A percentile compares a stretch with the other conserved stretches of the same genome.
phyloP scores from a whole-genome alignment of 225 moss, liverwort and hornwort species.

The Bryoerythrophyllum caledonicum region DNA sequence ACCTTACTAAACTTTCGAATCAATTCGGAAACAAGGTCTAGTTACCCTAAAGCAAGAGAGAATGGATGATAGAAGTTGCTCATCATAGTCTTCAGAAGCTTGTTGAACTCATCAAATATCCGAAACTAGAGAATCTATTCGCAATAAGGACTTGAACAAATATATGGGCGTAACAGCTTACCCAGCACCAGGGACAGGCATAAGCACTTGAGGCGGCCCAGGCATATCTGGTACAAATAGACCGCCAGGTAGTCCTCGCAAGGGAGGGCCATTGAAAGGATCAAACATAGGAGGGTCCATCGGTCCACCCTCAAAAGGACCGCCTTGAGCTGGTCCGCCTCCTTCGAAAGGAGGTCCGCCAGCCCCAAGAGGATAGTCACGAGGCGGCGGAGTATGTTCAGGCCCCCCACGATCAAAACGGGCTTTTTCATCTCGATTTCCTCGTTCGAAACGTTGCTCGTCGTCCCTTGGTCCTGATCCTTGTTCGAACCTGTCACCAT shows the following conservation, averaged over 20 bases:
- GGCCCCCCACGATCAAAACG: slow-evolving; percentile 85
- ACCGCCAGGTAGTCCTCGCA: slow-evolving; percentile 93
- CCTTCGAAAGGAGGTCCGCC: slow-evolving; percentile 83
- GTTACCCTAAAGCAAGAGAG: not conserved
- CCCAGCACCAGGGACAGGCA: slow-evolving; percentile 99
- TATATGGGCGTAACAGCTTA: slow-evolving; percentile 36
- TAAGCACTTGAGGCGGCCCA: slow-evolving; percentile 97
- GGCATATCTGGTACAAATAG: slow-evolving; percentile 89
- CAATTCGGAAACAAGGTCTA: not conserved
- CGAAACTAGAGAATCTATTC: not conserved
- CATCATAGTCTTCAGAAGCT: not conserved
- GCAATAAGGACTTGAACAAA: slow-evolving; percentile 8
- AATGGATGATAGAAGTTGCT: slow-evolving; percentile 1
- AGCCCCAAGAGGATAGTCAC: slow-evolving; percentile 77
- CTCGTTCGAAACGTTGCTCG: slow-evolving; percentile 82
- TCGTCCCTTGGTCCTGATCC: slow-evolving; percentile 73
- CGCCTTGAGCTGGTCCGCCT: slow-evolving; percentile 68
- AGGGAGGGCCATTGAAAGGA: slow-evolving; percentile 86
- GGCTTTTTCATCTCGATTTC: slow-evolving; percentile 72
- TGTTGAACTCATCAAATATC: not conserved
- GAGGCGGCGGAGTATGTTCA: slow-evolving; percentile 82
- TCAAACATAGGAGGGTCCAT: slow-evolving; percentile 97
- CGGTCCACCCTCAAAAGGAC: slow-evolving; percentile 88
- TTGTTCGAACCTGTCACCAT: slow-evolving; percentile 85
- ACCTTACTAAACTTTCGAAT: not conserved